phyloP scores from a whole-genome alignment of 768 basidiomycete species.

The Tylopilus subfusipes region DNA sequence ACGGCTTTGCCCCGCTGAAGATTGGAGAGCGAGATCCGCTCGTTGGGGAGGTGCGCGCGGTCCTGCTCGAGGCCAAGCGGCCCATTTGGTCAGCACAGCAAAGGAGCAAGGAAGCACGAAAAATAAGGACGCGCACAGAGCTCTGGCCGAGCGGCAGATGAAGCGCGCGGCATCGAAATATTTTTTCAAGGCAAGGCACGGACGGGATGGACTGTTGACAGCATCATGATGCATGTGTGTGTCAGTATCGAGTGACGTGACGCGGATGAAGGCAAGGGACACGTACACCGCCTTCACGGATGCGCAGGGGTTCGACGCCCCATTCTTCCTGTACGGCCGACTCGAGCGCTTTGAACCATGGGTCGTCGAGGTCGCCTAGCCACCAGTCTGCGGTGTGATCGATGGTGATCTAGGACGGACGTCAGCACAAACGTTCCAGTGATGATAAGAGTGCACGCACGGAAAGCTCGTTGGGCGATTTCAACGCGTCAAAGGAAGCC shows the following conservation, averaged over 20 bases:
- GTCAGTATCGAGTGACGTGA: not conserved
- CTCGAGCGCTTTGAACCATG: conserved; percentile 86
- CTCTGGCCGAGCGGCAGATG: conserved; percentile 96
- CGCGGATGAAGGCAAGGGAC: not conserved
- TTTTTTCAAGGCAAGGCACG: conserved; percentile 89
- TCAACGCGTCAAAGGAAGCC: conserved; percentile 52
- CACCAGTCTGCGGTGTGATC: conserved; percentile 93
- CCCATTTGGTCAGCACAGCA: not conserved
- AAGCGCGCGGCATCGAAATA: conserved; percentile 82
- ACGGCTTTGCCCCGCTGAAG: conserved; percentile 75
- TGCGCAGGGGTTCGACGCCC: conserved; percentile 80
- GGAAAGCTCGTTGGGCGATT: conserved; percentile 69
- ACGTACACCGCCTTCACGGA: conserved; percentile 90
- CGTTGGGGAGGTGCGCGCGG: conserved; percentile 91
- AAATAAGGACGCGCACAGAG: conserved; percentile 47
- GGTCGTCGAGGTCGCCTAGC: conserved; percentile 82
- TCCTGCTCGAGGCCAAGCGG: conserved; percentile 46
- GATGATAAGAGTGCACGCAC: conserved; percentile 35
- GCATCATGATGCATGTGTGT: not conserved
- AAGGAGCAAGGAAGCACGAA: too few relatives aligned
- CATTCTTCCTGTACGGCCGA: conserved; percentile 81
- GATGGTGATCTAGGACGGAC: conserved; percentile 55
- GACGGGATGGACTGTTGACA: conserved; percentile 79
- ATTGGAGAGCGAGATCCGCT: conserved; percentile 83
- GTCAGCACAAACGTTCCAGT: not conserved